Conservation (phyloP, 192 early-diverging fungal species). For the Podila verticillata region DNA sequence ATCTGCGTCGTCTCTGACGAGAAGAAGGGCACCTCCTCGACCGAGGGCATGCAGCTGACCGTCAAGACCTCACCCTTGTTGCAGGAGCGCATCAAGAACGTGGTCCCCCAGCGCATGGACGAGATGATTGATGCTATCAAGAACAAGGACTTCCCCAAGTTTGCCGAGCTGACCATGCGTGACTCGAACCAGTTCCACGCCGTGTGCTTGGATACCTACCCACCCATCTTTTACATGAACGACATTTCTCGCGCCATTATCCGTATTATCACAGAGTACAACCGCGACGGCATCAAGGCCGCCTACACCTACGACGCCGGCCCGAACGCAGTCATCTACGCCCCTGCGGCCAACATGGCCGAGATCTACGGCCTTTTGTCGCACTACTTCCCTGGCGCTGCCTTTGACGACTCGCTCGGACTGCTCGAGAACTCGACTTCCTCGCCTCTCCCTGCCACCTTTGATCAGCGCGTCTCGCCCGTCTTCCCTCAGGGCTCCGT, state of each 20-base stretch:
- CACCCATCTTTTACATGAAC: slow-evolving; percentile 98
- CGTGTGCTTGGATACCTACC: slow-evolving; percentile 97
- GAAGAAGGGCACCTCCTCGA: slow-evolving; percentile 91
- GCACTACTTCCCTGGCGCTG: slow-evolving; percentile 82
- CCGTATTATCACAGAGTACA: slow-evolving; percentile 86
- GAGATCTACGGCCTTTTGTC: slow-evolving; percentile 88
- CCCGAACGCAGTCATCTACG: slow-evolving; percentile 98
- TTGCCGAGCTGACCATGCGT: slow-evolving; percentile 96
- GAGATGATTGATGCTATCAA: slow-evolving; percentile 90
- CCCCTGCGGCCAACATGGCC: slow-evolving; percentile 79
- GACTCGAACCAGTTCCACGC: slow-evolving; percentile 99
- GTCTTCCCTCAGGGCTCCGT: slow-evolving; percentile 78
- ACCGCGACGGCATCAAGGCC: slow-evolving; percentile 73
- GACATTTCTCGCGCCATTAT: slow-evolving; percentile 93
- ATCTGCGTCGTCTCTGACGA: slow-evolving; percentile 94
- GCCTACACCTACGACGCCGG: slow-evolving; percentile 99
- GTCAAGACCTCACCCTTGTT: slow-evolving; percentile 91
- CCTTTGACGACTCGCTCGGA: slow-evolving; percentile 65
- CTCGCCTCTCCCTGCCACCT: slow-evolving; percentile 55
- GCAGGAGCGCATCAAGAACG: slow-evolving; percentile 79
- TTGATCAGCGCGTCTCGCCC: slow-evolving; percentile 64
- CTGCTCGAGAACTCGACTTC: slow-evolving; percentile 44
- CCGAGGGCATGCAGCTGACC: slow-evolving; percentile 97
- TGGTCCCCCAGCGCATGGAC: slow-evolving; percentile 93
- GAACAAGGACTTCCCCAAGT: slow-evolving; percentile 84